Evolutionary conservation across 352 stramenopile genomes (phyloP), one percentile per base, ranked within the genome.

Genomic region (Phytophthora boehmeriae): DNA sequence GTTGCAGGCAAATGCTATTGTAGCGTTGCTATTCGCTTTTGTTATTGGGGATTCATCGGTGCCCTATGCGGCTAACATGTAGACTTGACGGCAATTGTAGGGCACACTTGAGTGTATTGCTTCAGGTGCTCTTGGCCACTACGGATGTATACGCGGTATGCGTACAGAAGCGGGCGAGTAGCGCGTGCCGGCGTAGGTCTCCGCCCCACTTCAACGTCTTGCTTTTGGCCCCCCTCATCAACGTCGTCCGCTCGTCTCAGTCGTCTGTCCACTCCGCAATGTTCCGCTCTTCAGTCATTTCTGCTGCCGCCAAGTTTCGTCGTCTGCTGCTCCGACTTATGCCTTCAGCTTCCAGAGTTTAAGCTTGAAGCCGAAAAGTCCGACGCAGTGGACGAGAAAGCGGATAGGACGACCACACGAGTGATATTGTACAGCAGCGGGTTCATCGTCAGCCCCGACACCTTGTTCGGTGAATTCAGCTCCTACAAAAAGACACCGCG

Each of bases 311-410:
- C 38, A 20, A 2, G 19, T 14, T 28, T 23, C 16, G 19, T 46
- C 48, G 20, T 22, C 43, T 44, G 55, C 39, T 61, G 17, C 45
- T 51, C 4, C 22, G 45, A 34, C 27, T 66, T 87, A 91, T 48
- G 71, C 78, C 66, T 95, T 95, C 55, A 97, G 82, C 68, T 97
- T 96, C 77, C 89, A 93, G 13, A 96, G 71, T 80, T 96, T 96
- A 53, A 96, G 78, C 67, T 96, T 97, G 67, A 97, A 97, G 63
- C 89, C 89, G 56, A 97, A 94, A 95, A 91, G 66, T 97, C 89
- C 14, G 85, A 96, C 42, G 92, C 85, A 3, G 89, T 89, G 39
- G 88, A 95, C 51, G 85, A 95, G 52, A 97, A 95, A 36, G 89
- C 89, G 22, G 88, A 96, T 46, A 97, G 74, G 52, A 97, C 84